Percentiles rank a stretch among this genome's conserved stretches.
Evolutionary conservation across 148 eudicot genomes (phyloP).

Genomic region (Rhododendron vialii): DNA sequence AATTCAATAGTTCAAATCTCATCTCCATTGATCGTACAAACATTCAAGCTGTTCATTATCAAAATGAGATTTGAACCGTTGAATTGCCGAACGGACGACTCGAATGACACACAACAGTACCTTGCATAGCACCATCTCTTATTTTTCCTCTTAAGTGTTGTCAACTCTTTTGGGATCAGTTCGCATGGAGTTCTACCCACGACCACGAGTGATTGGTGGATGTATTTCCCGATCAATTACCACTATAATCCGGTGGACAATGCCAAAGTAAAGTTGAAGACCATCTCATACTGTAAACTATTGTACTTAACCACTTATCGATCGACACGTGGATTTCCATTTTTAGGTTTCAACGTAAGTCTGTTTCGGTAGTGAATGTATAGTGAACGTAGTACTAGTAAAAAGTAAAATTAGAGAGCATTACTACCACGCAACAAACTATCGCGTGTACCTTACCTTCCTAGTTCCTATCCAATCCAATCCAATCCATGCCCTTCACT

Average conservation of each 20-base stretch:
- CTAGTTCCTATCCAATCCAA: background rate
- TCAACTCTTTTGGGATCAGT: too few species aligned
- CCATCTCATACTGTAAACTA: background rate
- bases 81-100: rapidly evolving
- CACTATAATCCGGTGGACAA: background rate
- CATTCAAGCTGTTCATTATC: rapidly evolving
- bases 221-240: background rate
- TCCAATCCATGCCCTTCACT: background rate
- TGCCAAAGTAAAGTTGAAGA: background rate
- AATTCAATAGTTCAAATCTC: too few species aligned
- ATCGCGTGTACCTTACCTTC: background rate
- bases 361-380: background rate
- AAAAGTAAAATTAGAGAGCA: background rate
- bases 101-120: too few species aligned
- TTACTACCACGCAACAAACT: background rate
- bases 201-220: too few species aligned
- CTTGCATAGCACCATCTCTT: too few species aligned
- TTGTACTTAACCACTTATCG: background rate
- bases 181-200: too few species aligned
- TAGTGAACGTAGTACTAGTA: background rate
- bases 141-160: too few species aligned
- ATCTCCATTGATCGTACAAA: too few species aligned
- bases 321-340: background rate
- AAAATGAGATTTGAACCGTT: too few species aligned
- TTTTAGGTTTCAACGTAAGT: background rate